These are phyloP conservation scores for Neurospora intermedia DNA, from an alignment of 495 filamentous ascomycete species.

Conservation along the genomic window DNA sequence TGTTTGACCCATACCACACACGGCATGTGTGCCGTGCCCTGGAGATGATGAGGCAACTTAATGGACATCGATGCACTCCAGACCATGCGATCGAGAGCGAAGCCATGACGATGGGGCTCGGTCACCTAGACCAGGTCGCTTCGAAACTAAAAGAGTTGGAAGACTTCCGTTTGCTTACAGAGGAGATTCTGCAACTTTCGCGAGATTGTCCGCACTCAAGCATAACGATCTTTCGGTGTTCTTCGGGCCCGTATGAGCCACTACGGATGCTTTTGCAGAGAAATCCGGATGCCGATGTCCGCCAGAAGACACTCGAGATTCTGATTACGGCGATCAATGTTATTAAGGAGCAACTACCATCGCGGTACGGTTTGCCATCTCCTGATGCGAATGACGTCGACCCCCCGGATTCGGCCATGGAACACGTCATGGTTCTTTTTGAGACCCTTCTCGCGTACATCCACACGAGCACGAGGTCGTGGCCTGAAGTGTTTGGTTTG, in stretches of 20 bases:
- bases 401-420: conserved; percentile 21
- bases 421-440: conserved; percentile 33
- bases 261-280: conserved; percentile 58
- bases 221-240: conserved; percentile 53
- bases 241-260: conserved; percentile 40
- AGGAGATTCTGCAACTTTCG: conserved; percentile 42
- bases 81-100: conserved; percentile 46
- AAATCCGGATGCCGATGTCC: conserved; percentile 49
- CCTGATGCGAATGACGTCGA: conserved; percentile 15
- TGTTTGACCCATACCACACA: conserved; percentile 66
- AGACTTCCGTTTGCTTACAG: conserved; percentile 48
- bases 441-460: conserved; percentile 43
- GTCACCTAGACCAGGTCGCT: conserved; percentile 71
- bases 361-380: conserved; percentile 27
- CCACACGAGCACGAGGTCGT: conserved; percentile 49
- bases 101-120: conserved; percentile 55
- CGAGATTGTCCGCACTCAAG: conserved; percentile 46
- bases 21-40: conserved; percentile 55
- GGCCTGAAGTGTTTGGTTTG: conserved; percentile 73
- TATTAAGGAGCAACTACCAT: conserved; percentile 33
- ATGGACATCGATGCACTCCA: conserved; percentile 34
- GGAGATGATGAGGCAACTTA: conserved; percentile 29
- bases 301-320: conserved; percentile 45
- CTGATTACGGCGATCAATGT: conserved; percentile 44
- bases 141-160: conserved; percentile 59